Evolutionary conservation across 2,329 filamentous ascomycete genomes (phyloP), one percentile per base, ranked within the genome.

Genomic region (Talaromyces sp.): DNA sequence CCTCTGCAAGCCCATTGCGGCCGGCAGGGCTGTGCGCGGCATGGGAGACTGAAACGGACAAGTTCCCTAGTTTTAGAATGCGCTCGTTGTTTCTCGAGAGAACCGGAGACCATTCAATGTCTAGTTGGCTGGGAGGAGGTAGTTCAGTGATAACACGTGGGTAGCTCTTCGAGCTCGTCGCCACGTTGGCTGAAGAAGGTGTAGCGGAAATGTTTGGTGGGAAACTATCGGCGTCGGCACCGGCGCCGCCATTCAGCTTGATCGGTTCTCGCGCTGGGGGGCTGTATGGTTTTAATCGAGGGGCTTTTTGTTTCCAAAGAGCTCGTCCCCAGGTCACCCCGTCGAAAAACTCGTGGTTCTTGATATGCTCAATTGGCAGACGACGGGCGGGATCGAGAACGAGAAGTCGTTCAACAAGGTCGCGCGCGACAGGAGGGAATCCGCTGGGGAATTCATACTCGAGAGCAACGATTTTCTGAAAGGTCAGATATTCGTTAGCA

Each of bases 91-190:
- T 89, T 70, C 89, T 88, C 9, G 91, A 97, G 60, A 99, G 81
- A 4, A 99, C 93, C 0, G 95, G 95, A 0, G 94, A 97, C 95
- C 95, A 99, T 76, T 99, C 95, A 61, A 99, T 96, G 72, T 99
- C 95, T 30, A 99, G 81, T 74, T 98, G 95, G 57, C 91, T 96
- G 0, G 95, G 95, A n/a, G 95, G 94, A 16, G 95, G 92, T 9
- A 99, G 83, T 75, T 99, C 95, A 0, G 95, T 98, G 64, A 99
- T 96, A 63, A 97, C 87, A 64, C 92, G 84, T 1, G 90, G 84
- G 27, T 92, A 89, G 9, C 86, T 83, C 60, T 92, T 82, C 30
- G 80, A 68, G 40, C 80, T 81, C 59, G 75, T 69, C 34, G 73
- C 66, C 62, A 74, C 75, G 30, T 28, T 42, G 14, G 36, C 52